Percentiles rank a stretch among this genome's conserved stretches.
Evolutionary conservation across 208 protist genomes (phyloP).

Genomic region (Wallacemonas sp.): DNA sequence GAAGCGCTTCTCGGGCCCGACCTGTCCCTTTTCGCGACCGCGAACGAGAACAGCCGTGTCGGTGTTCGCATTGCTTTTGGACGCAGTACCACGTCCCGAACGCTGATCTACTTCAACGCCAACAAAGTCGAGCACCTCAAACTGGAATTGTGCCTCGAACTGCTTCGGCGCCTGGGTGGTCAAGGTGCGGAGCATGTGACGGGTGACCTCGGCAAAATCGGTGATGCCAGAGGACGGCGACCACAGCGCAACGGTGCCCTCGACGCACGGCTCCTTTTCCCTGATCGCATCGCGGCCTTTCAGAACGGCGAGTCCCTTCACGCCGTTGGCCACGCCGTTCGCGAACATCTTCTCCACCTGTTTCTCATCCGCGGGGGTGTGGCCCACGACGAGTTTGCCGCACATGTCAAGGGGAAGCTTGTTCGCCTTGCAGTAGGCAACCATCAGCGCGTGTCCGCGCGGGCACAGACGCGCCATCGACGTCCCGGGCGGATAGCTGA

Average conservation of each 20-base stretch:
- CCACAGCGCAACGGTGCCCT: constrained; percentile 47
- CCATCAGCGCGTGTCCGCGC: constrained; percentile 51
- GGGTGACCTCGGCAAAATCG: constrained; percentile 47
- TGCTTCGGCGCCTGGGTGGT: background rate
- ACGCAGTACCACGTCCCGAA: too few relatives aligned
- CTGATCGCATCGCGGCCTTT: constrained; percentile 34
- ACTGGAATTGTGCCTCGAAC: constrained; percentile 30
- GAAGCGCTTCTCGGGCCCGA: constrained; percentile 36
- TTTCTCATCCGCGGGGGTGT: constrained; percentile 32
- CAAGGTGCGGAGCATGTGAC: constrained; percentile 38
- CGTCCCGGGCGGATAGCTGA: constrained; percentile 67
- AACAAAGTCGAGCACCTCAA: constrained; percentile 43
- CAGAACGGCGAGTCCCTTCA: constrained; percentile 49
- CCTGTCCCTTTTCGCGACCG: constrained; percentile 40
- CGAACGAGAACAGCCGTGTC: constrained; percentile 38
- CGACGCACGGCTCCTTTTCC: constrained; percentile 46
- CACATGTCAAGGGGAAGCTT: constrained; percentile 46
- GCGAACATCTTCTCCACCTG: constrained; percentile 47
- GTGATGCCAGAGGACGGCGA: constrained; percentile 69
- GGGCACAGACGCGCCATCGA: constrained; percentile 59
- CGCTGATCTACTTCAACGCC: constrained; percentile 16
- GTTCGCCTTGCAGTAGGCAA: constrained; percentile 59
- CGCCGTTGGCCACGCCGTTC: constrained; percentile 58
- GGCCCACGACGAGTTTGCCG: constrained; percentile 80
- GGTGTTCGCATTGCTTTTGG: too few relatives aligned